Base-by-base conservation (phyloP, 2,329 filamentous ascomycete genomes). In the Claviceps digitariae region DNA sequence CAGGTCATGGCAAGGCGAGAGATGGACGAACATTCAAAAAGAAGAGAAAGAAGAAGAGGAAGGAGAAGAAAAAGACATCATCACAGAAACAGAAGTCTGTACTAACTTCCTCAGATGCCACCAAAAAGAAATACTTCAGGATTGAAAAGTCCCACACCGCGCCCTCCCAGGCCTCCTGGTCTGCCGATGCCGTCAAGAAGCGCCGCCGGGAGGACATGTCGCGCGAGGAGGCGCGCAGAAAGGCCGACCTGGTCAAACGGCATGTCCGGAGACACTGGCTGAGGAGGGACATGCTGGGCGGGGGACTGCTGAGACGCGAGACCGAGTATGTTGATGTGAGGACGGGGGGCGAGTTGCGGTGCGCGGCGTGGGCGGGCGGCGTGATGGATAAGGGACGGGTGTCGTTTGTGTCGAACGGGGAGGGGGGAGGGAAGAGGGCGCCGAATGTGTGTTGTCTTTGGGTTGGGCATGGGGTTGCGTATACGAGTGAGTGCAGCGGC, bases 41-140 rank as follows among this genome's bases (percentile, higher is more conserved):
- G 31, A 4, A 38, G 6, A 38, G 34, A 38, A 17, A 7, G 15
- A 17, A 6, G 7, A 5, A 44, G 21, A 44, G 21, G 12, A 17
- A n/a, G 40, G 3, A 52, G 52, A 57, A 23, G 9, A 10, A 43
- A 34, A 34, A 34, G 31, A 34, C n/a, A n/a, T n/a, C n/a, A n/a
- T n/a, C n/a, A n/a, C n/a, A n/a, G n/a, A n/a, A n/a, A n/a, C n/a
- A n/a, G n/a, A n/a, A n/a, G n/a, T n/a, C 31, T 34, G 31, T 43
- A 21, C 43, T 45, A 27, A 45, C 23, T 10, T 9, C 15, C 15
- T 52, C n/a, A 81, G 79, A 82, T 56, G 51, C 66, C 15, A 73
- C 74, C 45, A 85, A 80, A 64, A 75, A 75, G 40, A 83, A 79
- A 57, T 87, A 86, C 61, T 87, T 86, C 66, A 83, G 80, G 60